Conservation (phyloP, 2,329 filamentous ascomycete species). For the Ophiostoma australiae region DNA sequence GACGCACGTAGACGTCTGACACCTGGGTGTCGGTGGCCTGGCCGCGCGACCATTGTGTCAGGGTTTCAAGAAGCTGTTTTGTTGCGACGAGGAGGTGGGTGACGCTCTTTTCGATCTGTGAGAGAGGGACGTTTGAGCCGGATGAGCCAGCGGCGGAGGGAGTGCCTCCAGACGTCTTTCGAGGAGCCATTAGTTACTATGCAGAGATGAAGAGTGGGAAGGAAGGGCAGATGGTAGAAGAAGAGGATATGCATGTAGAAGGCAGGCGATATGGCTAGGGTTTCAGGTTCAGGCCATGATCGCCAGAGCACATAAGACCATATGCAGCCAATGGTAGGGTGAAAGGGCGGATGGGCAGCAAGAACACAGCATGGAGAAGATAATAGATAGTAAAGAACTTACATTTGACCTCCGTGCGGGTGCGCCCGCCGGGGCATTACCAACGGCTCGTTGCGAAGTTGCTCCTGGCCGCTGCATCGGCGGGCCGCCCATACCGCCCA, state of each 20-base stretch:
- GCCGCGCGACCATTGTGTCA: constrained; percentile 95
- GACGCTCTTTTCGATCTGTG: constrained; percentile 98
- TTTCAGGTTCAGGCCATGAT: background rate
- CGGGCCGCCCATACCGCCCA: constrained; percentile 40
- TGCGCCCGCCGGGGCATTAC: constrained; percentile 30
- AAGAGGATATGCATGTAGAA: background rate
- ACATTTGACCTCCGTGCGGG: constrained; percentile 53
- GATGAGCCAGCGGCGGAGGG: constrained; percentile 39
- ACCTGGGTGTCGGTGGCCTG: constrained; percentile 90
- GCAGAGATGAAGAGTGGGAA: background rate
- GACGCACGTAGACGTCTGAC: constrained; percentile 93
- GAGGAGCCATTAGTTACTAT: constrained; percentile 22
- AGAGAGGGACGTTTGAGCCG: constrained; percentile 57
- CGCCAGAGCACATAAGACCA: background rate
- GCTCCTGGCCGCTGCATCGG: constrained; percentile 53
- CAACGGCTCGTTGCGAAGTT: constrained; percentile 56
- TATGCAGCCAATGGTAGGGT: constrained; percentile 13
- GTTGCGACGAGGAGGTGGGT: constrained; percentile 96
- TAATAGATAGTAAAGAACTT: constrained; percentile 40
- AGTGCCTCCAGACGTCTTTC: constrained; percentile 28
- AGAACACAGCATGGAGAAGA: background rate
- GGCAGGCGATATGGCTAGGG: background rate
- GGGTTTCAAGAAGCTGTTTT: constrained; percentile 92
- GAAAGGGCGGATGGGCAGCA: too few species aligned
- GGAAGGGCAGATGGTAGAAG: background rate